A percentile compares a stretch with the other conserved stretches of the same genome.
phyloP scores from a whole-genome alignment of 352 stramenopile genomes.

The Phytopythium montanum region DNA sequence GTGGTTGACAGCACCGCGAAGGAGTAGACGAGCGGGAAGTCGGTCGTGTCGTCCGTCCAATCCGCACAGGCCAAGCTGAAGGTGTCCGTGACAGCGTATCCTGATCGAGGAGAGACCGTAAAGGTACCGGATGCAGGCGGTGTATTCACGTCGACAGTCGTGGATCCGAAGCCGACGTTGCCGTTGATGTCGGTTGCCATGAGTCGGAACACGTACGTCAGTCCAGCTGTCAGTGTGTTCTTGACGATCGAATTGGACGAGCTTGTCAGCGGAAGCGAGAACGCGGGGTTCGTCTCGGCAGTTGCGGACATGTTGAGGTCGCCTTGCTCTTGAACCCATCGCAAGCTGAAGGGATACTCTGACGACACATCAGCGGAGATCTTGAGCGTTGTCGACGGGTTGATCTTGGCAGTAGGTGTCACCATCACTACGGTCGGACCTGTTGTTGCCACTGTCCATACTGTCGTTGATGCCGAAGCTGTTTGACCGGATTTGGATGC shows the following conservation, averaged over 20 bases:
- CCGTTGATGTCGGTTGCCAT: conserved; percentile 48
- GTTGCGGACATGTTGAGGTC: conserved; percentile 30
- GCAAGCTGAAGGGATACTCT: conserved; percentile 52
- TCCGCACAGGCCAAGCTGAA: conserved; percentile 48
- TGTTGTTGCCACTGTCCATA: conserved; percentile 50
- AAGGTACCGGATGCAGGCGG: conserved; percentile 55
- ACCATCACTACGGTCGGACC: conserved; percentile 37
- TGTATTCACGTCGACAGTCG: conserved; percentile 53
- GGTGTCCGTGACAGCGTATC: conserved; percentile 46
- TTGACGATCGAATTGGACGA: conserved; percentile 45
- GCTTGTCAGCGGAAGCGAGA: conserved; percentile 52
- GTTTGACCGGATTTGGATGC: conserved; percentile 26
- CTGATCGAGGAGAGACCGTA: conserved; percentile 31
- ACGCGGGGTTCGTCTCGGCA: conserved; percentile 24
- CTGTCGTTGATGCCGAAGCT: conserved; percentile 17
- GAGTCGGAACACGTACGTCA: conserved; percentile 65
- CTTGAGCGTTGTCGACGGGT: conserved; percentile 34
- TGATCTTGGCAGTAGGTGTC: conserved; percentile 35
- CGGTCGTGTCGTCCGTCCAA: conserved; percentile 57
- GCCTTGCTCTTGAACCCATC: conserved; percentile 56
- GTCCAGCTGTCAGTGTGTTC: conserved; percentile 53
- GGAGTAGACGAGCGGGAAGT: conserved; percentile 58
- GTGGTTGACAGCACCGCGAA: conserved; percentile 47
- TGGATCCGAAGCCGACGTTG: conserved; percentile 45
- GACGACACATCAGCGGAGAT: conserved; percentile 39